These are phyloP conservation scores for Stachybotrys chartarum DNA, from an alignment of 2,329 filamentous ascomycete genomes.

Conservation along the genomic window DNA sequence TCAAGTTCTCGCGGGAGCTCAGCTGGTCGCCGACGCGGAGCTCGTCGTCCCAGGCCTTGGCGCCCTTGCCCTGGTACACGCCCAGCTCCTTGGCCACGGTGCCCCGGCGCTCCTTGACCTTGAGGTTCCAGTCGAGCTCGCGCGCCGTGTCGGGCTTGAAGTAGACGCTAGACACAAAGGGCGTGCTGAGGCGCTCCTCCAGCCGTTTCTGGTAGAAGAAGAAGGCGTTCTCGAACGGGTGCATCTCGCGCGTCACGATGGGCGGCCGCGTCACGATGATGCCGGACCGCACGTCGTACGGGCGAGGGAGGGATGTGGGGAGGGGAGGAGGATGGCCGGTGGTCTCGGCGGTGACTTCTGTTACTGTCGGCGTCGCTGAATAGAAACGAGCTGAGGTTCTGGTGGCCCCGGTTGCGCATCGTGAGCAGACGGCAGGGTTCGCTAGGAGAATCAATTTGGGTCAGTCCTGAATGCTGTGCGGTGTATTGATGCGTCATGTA, in stretches of 20 bases:
- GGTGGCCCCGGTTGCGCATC: constrained; percentile 26
- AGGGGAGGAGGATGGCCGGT: constrained; percentile 5
- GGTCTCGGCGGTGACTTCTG: constrained; percentile 10
- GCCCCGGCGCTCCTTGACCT: constrained; percentile 64
- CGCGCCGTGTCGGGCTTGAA: constrained; percentile 84
- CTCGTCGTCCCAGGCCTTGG: constrained; percentile 86
- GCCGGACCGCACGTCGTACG: constrained; percentile 52
- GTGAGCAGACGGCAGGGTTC: constrained; percentile 24
- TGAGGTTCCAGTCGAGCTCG: constrained; percentile 84
- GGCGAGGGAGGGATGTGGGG: constrained; percentile 9
- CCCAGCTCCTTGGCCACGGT: constrained; percentile 81
- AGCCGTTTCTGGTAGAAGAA: constrained; percentile 97
- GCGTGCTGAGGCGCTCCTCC: constrained; percentile 82
- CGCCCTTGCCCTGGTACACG: constrained; percentile 64
- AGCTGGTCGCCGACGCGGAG: constrained; percentile 66
- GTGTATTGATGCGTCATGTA: constrained; percentile 7
- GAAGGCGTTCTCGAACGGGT: constrained; percentile 84
- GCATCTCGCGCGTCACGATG: constrained; percentile 74
- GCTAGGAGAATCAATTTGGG: constrained; percentile 10
- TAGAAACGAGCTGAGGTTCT: constrained; percentile 25
- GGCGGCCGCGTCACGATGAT: constrained; percentile 85
- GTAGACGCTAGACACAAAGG: constrained; percentile 89
- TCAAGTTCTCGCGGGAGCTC: constrained; percentile 55
- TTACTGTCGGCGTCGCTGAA: constrained; percentile 14
- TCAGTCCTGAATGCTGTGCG: constrained; percentile 3